Conservation (phyloP, 352 stramenopile genomes). For the Lagenidium sp. region DNA sequence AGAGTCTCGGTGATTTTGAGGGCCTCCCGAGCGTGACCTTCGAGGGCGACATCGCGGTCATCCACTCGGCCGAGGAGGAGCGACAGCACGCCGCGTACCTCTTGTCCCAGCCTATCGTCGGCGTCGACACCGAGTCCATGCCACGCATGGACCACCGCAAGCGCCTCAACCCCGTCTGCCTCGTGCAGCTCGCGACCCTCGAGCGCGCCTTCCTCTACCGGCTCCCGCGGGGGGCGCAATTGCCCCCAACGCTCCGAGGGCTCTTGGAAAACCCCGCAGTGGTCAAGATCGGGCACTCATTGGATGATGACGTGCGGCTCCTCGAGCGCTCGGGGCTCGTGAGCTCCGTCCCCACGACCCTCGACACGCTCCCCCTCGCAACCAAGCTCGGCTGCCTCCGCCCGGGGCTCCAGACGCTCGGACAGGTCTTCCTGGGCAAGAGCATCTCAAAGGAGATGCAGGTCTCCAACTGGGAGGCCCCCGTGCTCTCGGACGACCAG, state of each 20-base stretch:
- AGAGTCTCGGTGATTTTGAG: slow-evolving; percentile 36
- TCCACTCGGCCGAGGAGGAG: slow-evolving; percentile 59
- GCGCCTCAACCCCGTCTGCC: slow-evolving; percentile 53
- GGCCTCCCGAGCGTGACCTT: slow-evolving; percentile 37
- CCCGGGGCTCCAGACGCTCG: slow-evolving; percentile 62
- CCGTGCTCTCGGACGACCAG: slow-evolving; percentile 51
- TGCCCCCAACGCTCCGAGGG: slow-evolving; percentile 45
- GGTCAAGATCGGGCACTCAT: slow-evolving; percentile 72
- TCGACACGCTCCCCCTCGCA: slow-evolving; percentile 74
- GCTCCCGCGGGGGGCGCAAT: slow-evolving; percentile 32
- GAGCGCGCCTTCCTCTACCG: slow-evolving; percentile 70
- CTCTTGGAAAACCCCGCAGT: slow-evolving; percentile 47
- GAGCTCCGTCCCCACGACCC: slow-evolving; percentile 44
- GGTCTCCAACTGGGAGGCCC: slow-evolving; percentile 76
- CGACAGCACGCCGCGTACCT: slow-evolving; percentile 34
- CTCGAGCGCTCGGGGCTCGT: slow-evolving; percentile 52
- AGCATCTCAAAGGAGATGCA: slow-evolving; percentile 82
- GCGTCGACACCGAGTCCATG: slow-evolving; percentile 76
- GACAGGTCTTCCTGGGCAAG: slow-evolving; percentile 58
- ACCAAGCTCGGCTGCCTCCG: slow-evolving; percentile 69
- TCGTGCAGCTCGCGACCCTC: slow-evolving; percentile 73
- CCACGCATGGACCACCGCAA: slow-evolving; percentile 51
- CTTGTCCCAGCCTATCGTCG: slow-evolving; percentile 33
- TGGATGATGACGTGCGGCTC: slow-evolving; percentile 66
- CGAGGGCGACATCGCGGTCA: slow-evolving; percentile 39